Conservation (phyloP, 2,329 filamentous ascomycete genomes). For the Ilyonectria mors-panacis region DNA sequence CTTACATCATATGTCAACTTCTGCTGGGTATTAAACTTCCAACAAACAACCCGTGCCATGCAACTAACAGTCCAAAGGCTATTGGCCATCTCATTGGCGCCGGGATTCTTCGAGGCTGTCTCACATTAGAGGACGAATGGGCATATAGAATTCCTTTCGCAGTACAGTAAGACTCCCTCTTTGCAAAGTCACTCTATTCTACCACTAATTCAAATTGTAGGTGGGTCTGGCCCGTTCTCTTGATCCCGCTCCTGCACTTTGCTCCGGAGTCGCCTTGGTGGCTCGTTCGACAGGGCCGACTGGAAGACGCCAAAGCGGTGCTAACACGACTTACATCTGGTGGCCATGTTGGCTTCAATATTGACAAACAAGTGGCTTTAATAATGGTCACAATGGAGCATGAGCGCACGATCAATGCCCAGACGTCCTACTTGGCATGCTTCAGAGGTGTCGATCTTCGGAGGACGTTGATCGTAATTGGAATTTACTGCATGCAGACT, state of each 20-base stretch:
- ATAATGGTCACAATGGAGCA: neutral
- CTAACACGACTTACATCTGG: neutral
- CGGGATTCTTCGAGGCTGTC: conserved; percentile 24
- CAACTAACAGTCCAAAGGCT: conserved; percentile 4
- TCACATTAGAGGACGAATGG: conserved; percentile 8
- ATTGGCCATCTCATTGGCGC: conserved; percentile 28
- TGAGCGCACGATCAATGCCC: neutral
- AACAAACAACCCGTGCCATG: neutral
- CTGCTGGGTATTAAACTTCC: conserved; percentile 10
- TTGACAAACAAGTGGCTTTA: neutral
- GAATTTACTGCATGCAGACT: conserved; percentile 48
- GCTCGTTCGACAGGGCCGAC: conserved; percentile 3
- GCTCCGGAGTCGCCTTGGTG: conserved; percentile 23
- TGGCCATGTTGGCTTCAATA: neutral
- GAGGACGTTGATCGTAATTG: conserved; percentile 51
- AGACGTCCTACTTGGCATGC: conserved; percentile 36
- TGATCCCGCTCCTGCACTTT: neutral
- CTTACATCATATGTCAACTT: conserved; percentile 30
- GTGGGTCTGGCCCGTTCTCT: neutral
- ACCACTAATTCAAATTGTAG: neutral
- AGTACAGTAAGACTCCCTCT: conserved; percentile 3
- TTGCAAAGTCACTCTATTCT: neutral
- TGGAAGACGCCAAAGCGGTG: conserved; percentile 1
- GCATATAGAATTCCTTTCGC: conserved; percentile 19
- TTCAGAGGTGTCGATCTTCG: conserved; percentile 56